Evolutionary conservation across 169 alveolate genomes (phyloP), one percentile per base, ranked within the genome.

Genomic region (Plasmodium coatneyi): DNA sequence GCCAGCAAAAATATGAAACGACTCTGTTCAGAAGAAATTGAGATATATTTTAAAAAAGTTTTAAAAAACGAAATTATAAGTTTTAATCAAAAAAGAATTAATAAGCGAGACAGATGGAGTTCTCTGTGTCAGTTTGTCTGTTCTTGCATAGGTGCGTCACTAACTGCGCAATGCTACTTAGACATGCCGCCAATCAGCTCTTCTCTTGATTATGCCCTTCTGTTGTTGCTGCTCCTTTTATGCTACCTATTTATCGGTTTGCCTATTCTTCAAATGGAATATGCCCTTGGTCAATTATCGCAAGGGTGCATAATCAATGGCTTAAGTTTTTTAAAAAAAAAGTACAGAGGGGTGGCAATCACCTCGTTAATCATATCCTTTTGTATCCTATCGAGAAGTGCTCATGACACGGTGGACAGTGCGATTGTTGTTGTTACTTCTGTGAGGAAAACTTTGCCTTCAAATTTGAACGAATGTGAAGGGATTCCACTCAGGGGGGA

Each of bases 231-330:
- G 10, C 32, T 91, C 28, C 36, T 91, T 1, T 80, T 80, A 54
- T 91, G 54, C 28, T 91, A 91, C 82, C 25, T 80, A 32, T 80
- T 80, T 71, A 91, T 91, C 74, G 95, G 95, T 5, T 80, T 66
- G 34, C 95, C 95, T 3, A 14, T 91, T 66, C 43, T 91, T 19
- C 91, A 91, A 71, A 12, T 91, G 25, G 95, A 91, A 80, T 91
- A 41, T 70, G 82, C 95, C 43, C 34, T 91, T 5, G 95, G 95
- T 16, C 95, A 91, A 80, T 16, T 91, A 91, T 80, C 95, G 19
- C 95, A 91, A 81, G 28, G 92, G 16, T 28, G 84, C 54, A 60
- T 91, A 70, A 71, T 91, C 22, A 91, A 91, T 49, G 36, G 92
- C 19, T 70, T 91, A 25, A 80, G 70, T 49, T 80, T 91, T 25